Conservation (phyloP, 2,329 filamentous ascomycete species). For the Calonectria montana region DNA sequence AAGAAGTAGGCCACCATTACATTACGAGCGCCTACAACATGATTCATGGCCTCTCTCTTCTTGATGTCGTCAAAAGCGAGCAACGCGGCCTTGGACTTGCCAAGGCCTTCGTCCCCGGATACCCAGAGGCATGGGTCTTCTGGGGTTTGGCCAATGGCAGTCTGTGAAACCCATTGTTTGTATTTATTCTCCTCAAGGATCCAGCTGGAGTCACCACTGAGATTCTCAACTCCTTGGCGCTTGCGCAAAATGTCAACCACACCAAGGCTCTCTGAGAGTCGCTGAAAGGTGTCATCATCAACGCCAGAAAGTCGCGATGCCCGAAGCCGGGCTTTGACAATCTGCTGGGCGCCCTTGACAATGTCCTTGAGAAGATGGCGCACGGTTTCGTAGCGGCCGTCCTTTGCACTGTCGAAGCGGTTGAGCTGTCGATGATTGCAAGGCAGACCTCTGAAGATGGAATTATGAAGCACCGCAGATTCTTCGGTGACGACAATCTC, state of each 20-base stretch:
- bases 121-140: conserved; percentile 18
- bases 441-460: conserved; percentile 8
- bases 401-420: conserved; percentile 19
- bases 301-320: conserved; percentile 18
- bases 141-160: neutral
- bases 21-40: conserved; percentile 16
- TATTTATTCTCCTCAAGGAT: conserved; percentile 11
- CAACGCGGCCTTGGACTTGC: conserved; percentile 16
- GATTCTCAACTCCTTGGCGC: conserved; percentile 8
- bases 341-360: conserved; percentile 10
- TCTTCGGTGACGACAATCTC: conserved; percentile 19
- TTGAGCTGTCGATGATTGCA: conserved; percentile 22
- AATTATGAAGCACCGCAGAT: conserved; percentile 9
- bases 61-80: conserved; percentile 10
- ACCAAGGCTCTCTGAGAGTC: conserved; percentile 14
- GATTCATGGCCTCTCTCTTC: conserved; percentile 10
- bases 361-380: conserved; percentile 14
- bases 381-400: conserved; percentile 14
- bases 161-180: conserved; percentile 4
- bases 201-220: conserved; percentile 18
- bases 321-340: conserved; percentile 16
- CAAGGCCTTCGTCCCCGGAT: conserved; percentile 16
- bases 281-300: conserved; percentile 19
- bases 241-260: conserved; percentile 13
- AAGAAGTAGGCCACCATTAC: conserved; percentile 54